Base-by-base conservation (phyloP, 306 rosid genomes). In the Casuarina glauca region DNA sequence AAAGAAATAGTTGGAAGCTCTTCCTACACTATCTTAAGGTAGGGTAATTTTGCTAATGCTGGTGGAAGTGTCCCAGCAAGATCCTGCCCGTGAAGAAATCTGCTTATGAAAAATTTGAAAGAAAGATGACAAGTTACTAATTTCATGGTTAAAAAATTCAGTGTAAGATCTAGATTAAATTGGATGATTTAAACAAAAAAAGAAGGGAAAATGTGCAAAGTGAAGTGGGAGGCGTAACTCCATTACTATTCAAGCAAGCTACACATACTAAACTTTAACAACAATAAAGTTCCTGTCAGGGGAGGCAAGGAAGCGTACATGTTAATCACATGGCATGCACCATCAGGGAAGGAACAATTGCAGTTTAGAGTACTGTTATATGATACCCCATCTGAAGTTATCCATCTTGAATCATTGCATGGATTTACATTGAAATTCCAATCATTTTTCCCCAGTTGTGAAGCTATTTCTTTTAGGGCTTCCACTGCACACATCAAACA, bases 31-130 rank as follows among this genome's bases (percentile, higher is more conserved):
- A 62, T 2, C 70, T 52, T 83, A 15, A 83, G 77, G 80, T 74
- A 61, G 45, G 80, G 71, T 45, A 83, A 62, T 70, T 83, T 78
- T 16, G 26, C 77, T 36, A 75, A 15, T 2, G 86, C 20, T 68
- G 80, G 38, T 41, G 86, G 80, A 62, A 78, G 78, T 49, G 62
- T 76, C 9, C 86, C 86, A 11, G 46, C 77, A 20, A 83, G 86
- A 64, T 78, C 80, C 71, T 83, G 83, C 38, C 73, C 73, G 43
- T 6, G 16, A 9, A 42, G 73, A 44, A 69, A 69, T 41, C 73
- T 69, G 73, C n/a, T n/a, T 69, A 2, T 16, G 26, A 54, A n/a
- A n/a, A 9, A 54, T n/a, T 54, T 1, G 5, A 54, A 20, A 20
- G 20, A 57, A 10, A 50, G 5, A 50, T 11, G 38, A 57, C 4